Conservation (phyloP, 164 flowering plant genomes). For the Echeveria elegans region DNA sequence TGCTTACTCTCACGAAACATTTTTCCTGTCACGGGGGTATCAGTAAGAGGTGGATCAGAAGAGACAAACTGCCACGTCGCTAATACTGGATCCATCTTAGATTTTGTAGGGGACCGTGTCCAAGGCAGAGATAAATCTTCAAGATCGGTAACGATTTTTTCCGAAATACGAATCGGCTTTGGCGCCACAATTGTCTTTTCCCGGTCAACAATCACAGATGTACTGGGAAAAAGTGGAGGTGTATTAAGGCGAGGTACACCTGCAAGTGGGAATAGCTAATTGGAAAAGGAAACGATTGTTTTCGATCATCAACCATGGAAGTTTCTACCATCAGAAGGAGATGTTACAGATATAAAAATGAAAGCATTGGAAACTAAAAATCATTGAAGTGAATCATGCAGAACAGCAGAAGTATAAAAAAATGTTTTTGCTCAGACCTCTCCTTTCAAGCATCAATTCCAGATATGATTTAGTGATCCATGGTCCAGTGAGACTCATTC, state of each 20-base stretch:
- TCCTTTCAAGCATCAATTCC: constrained; percentile 85
- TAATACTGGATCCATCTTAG: constrained; percentile 78
- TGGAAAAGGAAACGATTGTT: constrained; percentile 12
- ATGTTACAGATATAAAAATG: neutral
- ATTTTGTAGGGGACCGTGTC: constrained; percentile 97
- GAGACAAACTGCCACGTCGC: constrained; percentile 82
- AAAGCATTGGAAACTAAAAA: neutral
- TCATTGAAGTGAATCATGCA: neutral
- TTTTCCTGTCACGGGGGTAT: constrained; percentile 38
- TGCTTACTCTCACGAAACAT: constrained; percentile 6
- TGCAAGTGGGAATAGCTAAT: constrained; percentile 25
- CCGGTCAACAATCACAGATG: constrained; percentile 31
- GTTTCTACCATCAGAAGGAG: neutral
- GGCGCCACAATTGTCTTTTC: constrained; percentile 60
- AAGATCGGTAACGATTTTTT: constrained; percentile 47
- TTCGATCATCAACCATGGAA: neutral
- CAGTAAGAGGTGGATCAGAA: constrained; percentile 31
- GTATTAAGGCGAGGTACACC: constrained; percentile 96
- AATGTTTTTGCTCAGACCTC: constrained; percentile 35
- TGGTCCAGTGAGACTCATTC: constrained; percentile 69
- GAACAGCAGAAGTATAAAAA: neutral
- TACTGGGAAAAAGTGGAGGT: constrained; percentile 61
- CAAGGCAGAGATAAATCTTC: constrained; percentile 93
- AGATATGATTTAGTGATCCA: constrained; percentile 98
- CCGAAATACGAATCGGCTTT: constrained; percentile 69